Evolutionary conservation across 352 stramenopile species (phyloP), one percentile per base, ranked within the genome.

Genomic region (Pythium brachiatum): DNA sequence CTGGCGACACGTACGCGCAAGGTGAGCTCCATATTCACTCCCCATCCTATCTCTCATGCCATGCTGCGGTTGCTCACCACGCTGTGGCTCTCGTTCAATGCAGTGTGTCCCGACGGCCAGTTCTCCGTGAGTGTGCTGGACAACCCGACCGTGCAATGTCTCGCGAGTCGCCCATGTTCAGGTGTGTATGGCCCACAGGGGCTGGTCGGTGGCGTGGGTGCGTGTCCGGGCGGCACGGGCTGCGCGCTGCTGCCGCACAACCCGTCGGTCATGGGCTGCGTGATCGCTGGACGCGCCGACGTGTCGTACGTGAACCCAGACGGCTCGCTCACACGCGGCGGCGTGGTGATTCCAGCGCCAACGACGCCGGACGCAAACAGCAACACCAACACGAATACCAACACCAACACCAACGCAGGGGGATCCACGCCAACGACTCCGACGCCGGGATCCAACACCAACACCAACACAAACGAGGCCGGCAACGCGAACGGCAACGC

Each of bases 261-360:
- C 52, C 78, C 79, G 25, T 66, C 66, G 13, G 83, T 90, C 58
- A 92, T 92, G 83, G 79, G 77, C 60, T 92, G 83, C 58, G 81
- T 88, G 1, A 20, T 66, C 9, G 50, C 60, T 2, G 79, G 79
- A 2, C 81, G 78, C 38, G 53, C 58, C 15, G 81, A 89, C 58
- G 73, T 92, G 51, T 72, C 77, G 29, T 92, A 90, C 57, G 79
- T 92, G 18, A 89, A 92, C 51, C 70, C 71, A 18, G 83, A 92
- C 69, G 81, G 79, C 58, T 75, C 79, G 61, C 66, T 90, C 31
- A 79, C 75, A 8, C 73, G 76, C 39, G 70, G 75, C 64, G 81
- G 81, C 48, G 74, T 74, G 23, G 26, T 70, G 9, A 68, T 78
- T 50, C 9, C 66, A 20, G 53, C 65, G 38, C 59, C 65, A 20